phyloP scores from a whole-genome alignment of 1,139 yeast genomes.

The Candida frijolesensis region DNA sequence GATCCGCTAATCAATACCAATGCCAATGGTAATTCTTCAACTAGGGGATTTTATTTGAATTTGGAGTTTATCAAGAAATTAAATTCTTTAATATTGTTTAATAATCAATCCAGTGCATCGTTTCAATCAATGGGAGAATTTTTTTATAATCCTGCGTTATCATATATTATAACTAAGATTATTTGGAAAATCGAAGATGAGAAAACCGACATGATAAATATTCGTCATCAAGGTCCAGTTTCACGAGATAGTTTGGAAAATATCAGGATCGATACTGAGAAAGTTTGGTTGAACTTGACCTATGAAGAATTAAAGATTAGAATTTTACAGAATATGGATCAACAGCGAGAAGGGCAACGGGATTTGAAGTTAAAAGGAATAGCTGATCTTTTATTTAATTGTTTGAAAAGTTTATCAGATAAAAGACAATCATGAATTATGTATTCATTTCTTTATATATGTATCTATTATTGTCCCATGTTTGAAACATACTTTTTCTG shows the following conservation, averaged over 20 bases:
- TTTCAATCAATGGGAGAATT: constrained; percentile 44
- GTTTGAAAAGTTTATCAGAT: constrained; percentile 43
- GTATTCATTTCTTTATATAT: not conserved
- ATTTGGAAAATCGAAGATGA: constrained; percentile 52
- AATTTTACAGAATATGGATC: constrained; percentile 37
- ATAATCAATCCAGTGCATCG: constrained; percentile 21
- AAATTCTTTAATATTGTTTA: constrained; percentile 28
- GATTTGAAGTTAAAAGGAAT: constrained; percentile 43
- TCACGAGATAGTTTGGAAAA: constrained; percentile 31
- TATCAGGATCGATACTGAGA: constrained; percentile 22
- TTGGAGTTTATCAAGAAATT: constrained; percentile 37
- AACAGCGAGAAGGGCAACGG: not conserved
- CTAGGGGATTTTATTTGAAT: constrained; percentile 45
- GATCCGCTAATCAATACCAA: constrained; percentile 11
- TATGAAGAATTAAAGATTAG: constrained; percentile 43
- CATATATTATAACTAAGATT: constrained; percentile 45
- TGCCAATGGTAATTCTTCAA: constrained; percentile 14
- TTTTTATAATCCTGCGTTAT: constrained; percentile 57
- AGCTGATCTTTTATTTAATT: constrained; percentile 46
- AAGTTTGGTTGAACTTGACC: constrained; percentile 31
- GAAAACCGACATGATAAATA: constrained; percentile 23
- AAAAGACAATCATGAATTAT: constrained; percentile 17
- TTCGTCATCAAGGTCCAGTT: constrained; percentile 51
- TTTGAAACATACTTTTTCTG: not conserved
- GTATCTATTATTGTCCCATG: not conserved